phyloP scores from a whole-genome alignment of 2,329 filamentous ascomycete species.

The Sporothrix brasiliensis region DNA sequence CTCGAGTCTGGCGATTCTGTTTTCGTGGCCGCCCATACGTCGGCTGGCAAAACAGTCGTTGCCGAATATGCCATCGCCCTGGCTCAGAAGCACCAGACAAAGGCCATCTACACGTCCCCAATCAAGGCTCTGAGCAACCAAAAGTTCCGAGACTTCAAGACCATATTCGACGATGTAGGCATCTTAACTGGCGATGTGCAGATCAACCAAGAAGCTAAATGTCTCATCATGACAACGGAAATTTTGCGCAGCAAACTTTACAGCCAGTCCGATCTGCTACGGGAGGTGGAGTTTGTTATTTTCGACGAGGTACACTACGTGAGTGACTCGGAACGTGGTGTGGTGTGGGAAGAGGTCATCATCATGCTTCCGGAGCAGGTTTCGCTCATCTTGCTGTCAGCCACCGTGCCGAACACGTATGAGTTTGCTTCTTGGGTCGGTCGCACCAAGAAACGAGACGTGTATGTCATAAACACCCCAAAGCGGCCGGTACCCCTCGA shows the following conservation, averaged over 20 bases:
- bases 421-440: slow-evolving; percentile 99
- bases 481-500: slow-evolving; percentile 94
- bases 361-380: slow-evolving; percentile 99
- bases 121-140: slow-evolving; percentile 99
- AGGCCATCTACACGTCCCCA: slow-evolving; percentile 97
- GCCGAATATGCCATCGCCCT: slow-evolving; percentile 97
- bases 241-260: slow-evolving; percentile 98
- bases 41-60: slow-evolving; percentile 96
- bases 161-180: slow-evolving; percentile 90
- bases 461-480: slow-evolving; percentile 96
- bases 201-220: slow-evolving; percentile 95
- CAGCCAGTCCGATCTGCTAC: slow-evolving; percentile 88
- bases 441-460: slow-evolving; percentile 96
- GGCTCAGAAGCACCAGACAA: slow-evolving; percentile 98
- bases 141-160: slow-evolving; percentile 93
- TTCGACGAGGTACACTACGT: slow-evolving; percentile 99
- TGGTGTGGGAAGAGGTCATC: slow-evolving; percentile 99
- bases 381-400: slow-evolving; percentile 89
- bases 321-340: slow-evolving; percentile 91
- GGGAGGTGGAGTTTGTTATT: slow-evolving; percentile 97
- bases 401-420: slow-evolving; percentile 94
- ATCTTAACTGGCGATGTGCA: slow-evolving; percentile 97
- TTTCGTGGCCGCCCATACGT: slow-evolving; percentile 96
- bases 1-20: slow-evolving; percentile 95
- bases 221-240: slow-evolving; percentile 98